Base-by-base conservation (phyloP, 306 rosid genomes). In the Rosa persica region DNA sequence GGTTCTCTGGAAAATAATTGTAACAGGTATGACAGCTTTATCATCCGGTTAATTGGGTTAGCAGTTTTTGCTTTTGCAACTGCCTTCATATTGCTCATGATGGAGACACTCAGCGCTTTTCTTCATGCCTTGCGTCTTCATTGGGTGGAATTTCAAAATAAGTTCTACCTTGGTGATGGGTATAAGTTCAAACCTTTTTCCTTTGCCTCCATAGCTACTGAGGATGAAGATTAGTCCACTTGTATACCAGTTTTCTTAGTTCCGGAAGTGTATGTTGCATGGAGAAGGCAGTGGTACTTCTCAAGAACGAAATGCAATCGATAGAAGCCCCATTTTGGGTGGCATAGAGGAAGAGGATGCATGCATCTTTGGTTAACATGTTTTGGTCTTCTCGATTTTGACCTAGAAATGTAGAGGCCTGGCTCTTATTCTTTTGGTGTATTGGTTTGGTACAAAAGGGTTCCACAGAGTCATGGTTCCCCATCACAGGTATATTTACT, bases 71-170 rank as follows among this genome's bases (percentile, higher is more conserved):
- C 99, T 70, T 96, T 96, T 78, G 97, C 99, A 43, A 93, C 99
- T 62, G 99, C 99, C 58, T 96, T 96, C 83, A 93, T 96, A 84
- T 89, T 96, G 43, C 98, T 96, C 72, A 96, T 96, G 99, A 96
- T 96, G 99, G 97, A 96, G 88, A 88, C 96, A 38, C 92, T 96
- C 5, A 91, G 99, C 74, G 98, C 99, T 77, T 96, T 96, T 88
- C 99, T 96, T 83, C 99, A 96, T 76, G 98, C 99, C 83, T 76
- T 96, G 83, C 97, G 99, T 88, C 99, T 96, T 73, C 99, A 96
- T 83, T 96, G 99, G 99, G 97, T 96, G 52, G 99, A 96, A 83
- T 96, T 90, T 86, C 99, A 96, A 85, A 91, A 87, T 76, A 96
- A 96, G 77, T 96, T 96, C 89, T 96, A 96, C 88, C 83, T 88